These are phyloP conservation scores for Hibiscus tridactylites DNA, from an alignment of 345 rosid species.

Conservation along the genomic window DNA sequence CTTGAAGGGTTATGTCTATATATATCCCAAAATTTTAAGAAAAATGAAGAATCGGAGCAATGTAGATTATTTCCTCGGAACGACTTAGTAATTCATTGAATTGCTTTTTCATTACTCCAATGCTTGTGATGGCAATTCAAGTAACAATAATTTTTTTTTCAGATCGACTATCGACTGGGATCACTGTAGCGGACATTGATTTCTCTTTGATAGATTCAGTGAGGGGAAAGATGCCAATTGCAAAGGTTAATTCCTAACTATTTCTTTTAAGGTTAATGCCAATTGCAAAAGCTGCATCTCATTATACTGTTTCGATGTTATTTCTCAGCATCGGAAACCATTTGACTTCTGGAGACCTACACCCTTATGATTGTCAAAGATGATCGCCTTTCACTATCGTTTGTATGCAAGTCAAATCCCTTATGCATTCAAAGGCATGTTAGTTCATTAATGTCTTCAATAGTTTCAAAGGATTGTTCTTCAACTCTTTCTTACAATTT, in stretches of 20 bases:
- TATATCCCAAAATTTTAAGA: neutral
- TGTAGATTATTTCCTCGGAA: neutral
- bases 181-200: slow-evolving; percentile 75
- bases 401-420: neutral
- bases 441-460: neutral
- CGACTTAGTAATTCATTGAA: no score
- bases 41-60: neutral
- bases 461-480: neutral
- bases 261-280: neutral
- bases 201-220: slow-evolving; percentile 71
- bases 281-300: neutral
- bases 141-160: slow-evolving; percentile 15
- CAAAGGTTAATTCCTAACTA: slow-evolving; percentile 39
- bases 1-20: neutral
- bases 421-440: neutral
- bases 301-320: neutral
- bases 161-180: slow-evolving; percentile 75
- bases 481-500: neutral
- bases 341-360: slow-evolving; percentile 48
- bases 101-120: no score
- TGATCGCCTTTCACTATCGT: neutral
- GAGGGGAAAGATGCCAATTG: slow-evolving; percentile 74
- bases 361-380: neutral
- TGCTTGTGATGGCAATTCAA: neutral
- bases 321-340: slow-evolving; percentile 50